Evolutionary conservation across 2,329 filamentous ascomycete species (phyloP).

Genomic region (Aspergillus sp.): DNA sequence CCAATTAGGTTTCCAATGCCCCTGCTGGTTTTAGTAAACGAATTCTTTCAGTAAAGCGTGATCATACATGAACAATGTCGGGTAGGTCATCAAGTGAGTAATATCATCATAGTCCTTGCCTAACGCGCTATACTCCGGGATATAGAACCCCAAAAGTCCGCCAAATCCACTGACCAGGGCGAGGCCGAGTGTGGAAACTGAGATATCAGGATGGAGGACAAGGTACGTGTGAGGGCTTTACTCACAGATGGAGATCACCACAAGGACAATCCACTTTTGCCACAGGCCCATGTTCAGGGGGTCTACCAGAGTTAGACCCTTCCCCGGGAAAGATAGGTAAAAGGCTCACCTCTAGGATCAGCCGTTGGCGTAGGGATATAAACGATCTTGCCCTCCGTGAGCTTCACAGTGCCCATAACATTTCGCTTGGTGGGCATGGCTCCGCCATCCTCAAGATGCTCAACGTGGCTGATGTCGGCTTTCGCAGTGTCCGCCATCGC

Average conservation of each 20-base stretch:
- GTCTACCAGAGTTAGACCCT: neutral
- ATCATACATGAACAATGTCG: constrained; percentile 31
- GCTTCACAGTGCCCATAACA: constrained; percentile 26
- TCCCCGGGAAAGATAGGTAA: neutral
- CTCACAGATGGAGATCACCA: constrained; percentile 30
- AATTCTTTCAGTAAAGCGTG: no score
- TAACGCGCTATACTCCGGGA: constrained; percentile 37
- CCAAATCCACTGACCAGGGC: constrained; percentile 44
- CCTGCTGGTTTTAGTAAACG: constrained; percentile 22
- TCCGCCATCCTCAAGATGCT: constrained; percentile 15
- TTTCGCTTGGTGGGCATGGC: constrained; percentile 5
- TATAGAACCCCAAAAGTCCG: constrained; percentile 44
- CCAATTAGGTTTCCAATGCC: constrained; percentile 33
- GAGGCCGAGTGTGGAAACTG: constrained; percentile 43
- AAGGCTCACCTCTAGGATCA: constrained; percentile 27
- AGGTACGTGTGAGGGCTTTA: neutral
- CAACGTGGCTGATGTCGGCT: constrained; percentile 16
- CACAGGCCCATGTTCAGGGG: constrained; percentile 30
- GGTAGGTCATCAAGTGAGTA: constrained; percentile 38
- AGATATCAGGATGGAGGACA: no score
- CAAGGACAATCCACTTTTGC: constrained; percentile 28
- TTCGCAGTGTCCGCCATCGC: constrained; percentile 6
- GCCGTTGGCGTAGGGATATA: constrained; percentile 37
- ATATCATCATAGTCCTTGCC: constrained; percentile 43
- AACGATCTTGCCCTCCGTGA: constrained; percentile 33